These are phyloP conservation scores for Luffa aegyptiaca DNA, from an alignment of 306 rosid genomes.

Conservation along the genomic window DNA sequence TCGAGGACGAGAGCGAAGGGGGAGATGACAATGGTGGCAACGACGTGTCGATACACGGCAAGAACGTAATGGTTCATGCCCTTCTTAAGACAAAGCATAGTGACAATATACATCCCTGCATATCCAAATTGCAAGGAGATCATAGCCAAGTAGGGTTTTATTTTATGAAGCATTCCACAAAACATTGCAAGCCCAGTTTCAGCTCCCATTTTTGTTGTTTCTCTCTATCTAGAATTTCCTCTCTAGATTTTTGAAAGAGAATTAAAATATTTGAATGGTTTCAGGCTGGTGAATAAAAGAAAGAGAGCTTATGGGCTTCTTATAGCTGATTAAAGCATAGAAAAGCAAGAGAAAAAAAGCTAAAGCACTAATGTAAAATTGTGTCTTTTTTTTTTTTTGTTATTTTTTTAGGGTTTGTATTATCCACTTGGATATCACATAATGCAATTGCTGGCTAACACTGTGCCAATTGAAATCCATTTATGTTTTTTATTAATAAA, in stretches of 20 bases:
- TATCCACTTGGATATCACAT: neutral
- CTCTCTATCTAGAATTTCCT: neutral
- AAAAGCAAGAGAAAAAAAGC: neutral
- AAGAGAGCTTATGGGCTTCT: neutral
- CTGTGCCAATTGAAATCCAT: neutral
- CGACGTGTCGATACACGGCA: conserved; percentile 78
- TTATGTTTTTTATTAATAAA: too few species aligned
- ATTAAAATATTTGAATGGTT: neutral
- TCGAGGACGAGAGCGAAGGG: conserved; percentile 84
- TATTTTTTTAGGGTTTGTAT: neutral
- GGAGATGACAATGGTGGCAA: conserved; percentile 48
- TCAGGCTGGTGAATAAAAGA: neutral
- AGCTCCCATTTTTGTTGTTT: conserved; percentile 34
- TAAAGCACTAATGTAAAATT: neutral
- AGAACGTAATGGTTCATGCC: conserved; percentile 90
- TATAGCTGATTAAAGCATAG: conserved; percentile 4
- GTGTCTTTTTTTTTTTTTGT: neutral
- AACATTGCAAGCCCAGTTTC: conserved; percentile 16
- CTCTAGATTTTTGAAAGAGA: neutral
- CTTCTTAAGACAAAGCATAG: conserved; percentile 80
- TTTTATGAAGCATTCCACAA: conserved; percentile 17
- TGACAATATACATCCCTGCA: conserved; percentile 81
- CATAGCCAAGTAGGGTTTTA: conserved; percentile 81
- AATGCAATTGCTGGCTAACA: neutral
- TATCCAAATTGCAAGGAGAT: conserved; percentile 83